Percentiles rank a stretch among this genome's conserved stretches.
Conservation (phyloP, 1,284 basidiomycete species). For the Apiotrichum mycotoxinovorans region DNA sequence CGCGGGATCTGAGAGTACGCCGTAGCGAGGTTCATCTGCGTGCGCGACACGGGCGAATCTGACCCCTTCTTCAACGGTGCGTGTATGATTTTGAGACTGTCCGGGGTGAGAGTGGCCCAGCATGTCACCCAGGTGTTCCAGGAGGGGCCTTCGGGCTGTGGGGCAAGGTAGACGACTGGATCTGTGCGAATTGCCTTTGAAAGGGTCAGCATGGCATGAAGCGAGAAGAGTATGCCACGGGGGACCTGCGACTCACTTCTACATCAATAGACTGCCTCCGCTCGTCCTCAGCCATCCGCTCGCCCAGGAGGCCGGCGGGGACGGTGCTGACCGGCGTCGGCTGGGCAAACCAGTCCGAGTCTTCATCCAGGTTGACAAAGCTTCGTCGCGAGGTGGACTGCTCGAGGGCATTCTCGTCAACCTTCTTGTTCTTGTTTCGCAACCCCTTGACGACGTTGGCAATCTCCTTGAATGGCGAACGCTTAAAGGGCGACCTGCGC, state of each 20-base stretch:
- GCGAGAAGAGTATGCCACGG: not conserved
- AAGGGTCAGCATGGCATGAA: not conserved
- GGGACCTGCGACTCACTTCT: not conserved
- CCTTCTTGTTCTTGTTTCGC: slow-evolving; percentile 34
- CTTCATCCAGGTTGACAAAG: slow-evolving; percentile 14
- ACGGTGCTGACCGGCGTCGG: slow-evolving; percentile 27
- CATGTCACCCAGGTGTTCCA: slow-evolving; percentile 43
- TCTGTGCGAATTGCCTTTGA: slow-evolving; percentile 30
- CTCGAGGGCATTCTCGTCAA: slow-evolving; percentile 21
- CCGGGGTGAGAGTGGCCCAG: slow-evolving; percentile 30
- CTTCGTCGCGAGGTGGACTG: not conserved
- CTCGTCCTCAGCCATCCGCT: slow-evolving; percentile 44
- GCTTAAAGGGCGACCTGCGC: slow-evolving; percentile 5
- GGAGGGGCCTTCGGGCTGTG: slow-evolving; percentile 25
- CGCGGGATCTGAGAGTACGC: slow-evolving; percentile 29
- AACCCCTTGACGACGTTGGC: slow-evolving; percentile 36
- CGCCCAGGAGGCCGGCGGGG: slow-evolving; percentile 30
- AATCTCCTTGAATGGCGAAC: slow-evolving; percentile 44
- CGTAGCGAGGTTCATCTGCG: not conserved
- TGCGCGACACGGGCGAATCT: not conserved
- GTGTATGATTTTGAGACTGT: slow-evolving; percentile 24
- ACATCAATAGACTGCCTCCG: slow-evolving; percentile 14
- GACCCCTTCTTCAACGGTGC: slow-evolving; percentile 6
- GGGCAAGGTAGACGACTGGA: slow-evolving; percentile 35
- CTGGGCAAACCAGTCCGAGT: slow-evolving; percentile 13